phyloP scores from a whole-genome alignment of 306 rosid genomes.

The Potentilla sterilis region DNA sequence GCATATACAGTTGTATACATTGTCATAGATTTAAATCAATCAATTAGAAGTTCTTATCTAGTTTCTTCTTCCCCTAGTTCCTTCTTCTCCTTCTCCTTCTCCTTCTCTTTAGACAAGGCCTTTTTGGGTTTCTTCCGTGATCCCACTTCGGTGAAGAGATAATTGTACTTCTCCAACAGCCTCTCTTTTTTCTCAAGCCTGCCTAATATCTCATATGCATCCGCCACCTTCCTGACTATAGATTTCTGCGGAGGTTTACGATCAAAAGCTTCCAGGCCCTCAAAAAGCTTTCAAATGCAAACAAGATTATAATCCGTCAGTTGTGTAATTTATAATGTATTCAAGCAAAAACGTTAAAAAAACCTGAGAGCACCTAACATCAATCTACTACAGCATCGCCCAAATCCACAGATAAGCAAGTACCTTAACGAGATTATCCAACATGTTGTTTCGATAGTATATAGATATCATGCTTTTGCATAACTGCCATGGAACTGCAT shows the following conservation, averaged over 20 bases:
- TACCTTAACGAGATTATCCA: constrained; percentile 64
- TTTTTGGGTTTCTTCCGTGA: constrained; percentile 35
- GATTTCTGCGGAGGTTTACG: constrained; percentile 82
- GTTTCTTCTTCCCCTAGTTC: constrained; percentile 13
- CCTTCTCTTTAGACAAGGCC: constrained; percentile 27
- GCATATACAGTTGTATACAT: neutral
- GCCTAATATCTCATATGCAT: constrained; percentile 76
- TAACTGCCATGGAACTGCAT: constrained; percentile 91
- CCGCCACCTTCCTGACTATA: constrained; percentile 69
- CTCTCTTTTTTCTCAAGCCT: constrained; percentile 59
- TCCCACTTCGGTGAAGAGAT: constrained; percentile 38
- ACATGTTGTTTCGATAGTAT: constrained; percentile 75
- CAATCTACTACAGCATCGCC: neutral
- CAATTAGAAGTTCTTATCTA: constrained; percentile 10
- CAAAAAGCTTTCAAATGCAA: constrained; percentile 60
- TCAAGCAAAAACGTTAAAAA: neutral
- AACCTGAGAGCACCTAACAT: neutral
- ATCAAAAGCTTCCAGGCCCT: constrained; percentile 82
- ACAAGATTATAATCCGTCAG: constrained; percentile 31
- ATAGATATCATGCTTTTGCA: constrained; percentile 79
- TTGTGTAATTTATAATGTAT: constrained; percentile 1
- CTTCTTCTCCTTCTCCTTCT: neutral
- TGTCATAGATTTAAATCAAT: neutral
- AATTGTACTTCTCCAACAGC: constrained; percentile 62
- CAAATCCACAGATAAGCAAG: constrained; percentile 9